Conservation (phyloP, 2,329 filamentous ascomycete species). For the Cladosporium sp. region DNA sequence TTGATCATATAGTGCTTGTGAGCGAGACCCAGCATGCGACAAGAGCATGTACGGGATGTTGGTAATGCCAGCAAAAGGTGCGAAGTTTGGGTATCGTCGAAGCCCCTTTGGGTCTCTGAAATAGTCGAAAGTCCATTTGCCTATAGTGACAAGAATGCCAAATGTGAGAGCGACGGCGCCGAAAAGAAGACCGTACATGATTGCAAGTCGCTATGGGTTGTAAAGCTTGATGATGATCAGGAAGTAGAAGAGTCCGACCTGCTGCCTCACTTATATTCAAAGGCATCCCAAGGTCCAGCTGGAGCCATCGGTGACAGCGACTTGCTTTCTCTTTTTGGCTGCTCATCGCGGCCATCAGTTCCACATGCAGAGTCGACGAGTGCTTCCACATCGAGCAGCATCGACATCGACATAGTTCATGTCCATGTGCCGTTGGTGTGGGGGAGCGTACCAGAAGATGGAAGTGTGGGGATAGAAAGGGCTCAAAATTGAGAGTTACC, state of each 20-base stretch:
- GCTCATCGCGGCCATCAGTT: neutral
- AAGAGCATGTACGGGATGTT: conserved; percentile 48
- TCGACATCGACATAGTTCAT: neutral
- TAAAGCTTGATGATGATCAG: neutral
- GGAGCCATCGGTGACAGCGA: neutral
- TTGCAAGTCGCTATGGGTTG: neutral
- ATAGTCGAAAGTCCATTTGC: conserved; percentile 36
- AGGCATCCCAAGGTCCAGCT: neutral
- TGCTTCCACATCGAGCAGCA: neutral
- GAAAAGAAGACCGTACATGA: conserved; percentile 28
- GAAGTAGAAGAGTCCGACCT: neutral
- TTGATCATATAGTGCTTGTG: conserved; percentile 41
- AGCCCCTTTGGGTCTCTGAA: conserved; percentile 50
- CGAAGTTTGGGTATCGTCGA: conserved; percentile 49
- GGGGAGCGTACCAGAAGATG: neutral
- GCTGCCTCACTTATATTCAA: neutral
- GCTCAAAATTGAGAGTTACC: neutral
- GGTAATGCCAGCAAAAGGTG: conserved; percentile 46
- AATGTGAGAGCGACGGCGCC: conserved; percentile 21
- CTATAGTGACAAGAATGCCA: conserved; percentile 20
- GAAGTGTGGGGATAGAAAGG: neutral
- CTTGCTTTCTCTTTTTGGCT: neutral
- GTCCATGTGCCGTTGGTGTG: neutral
- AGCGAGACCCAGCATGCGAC: conserved; percentile 45
- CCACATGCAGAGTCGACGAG: neutral